phyloP scores from a whole-genome alignment of 2,329 filamentous ascomycete genomes.

The Byssochlamys sp. region DNA sequence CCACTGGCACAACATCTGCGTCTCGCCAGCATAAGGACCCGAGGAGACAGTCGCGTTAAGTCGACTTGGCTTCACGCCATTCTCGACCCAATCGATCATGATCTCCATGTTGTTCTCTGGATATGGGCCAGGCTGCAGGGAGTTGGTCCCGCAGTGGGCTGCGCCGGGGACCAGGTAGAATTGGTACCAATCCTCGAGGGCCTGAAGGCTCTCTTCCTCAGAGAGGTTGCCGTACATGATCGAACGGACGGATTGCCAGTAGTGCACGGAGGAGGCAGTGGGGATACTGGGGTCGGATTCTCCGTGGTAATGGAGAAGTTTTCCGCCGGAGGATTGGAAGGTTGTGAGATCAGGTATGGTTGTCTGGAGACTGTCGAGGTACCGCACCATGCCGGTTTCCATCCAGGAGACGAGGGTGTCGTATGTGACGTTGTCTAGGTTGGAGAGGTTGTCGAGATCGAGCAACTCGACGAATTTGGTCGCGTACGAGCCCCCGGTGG shows the following conservation, averaged over 20 bases:
- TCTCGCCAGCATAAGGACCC: conserved; percentile 22
- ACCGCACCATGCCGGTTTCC: conserved; percentile 39
- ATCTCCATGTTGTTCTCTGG: conserved; percentile 39
- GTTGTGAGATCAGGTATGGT: conserved; percentile 44
- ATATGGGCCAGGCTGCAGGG: conserved; percentile 37
- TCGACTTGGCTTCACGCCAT: conserved; percentile 35
- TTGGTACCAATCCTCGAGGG: conserved; percentile 46
- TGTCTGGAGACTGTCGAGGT: conserved; percentile 45
- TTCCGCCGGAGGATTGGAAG: conserved; percentile 44
- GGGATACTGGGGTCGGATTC: conserved; percentile 48
- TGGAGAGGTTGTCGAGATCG: conserved; percentile 36
- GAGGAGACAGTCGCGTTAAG: conserved; percentile 34
- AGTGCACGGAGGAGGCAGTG: conserved; percentile 45
- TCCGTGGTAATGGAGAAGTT: conserved; percentile 51
- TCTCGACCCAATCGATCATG: conserved; percentile 47
- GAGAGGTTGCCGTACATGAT: conserved; percentile 40
- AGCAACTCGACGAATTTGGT: conserved; percentile 12
- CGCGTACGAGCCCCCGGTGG: conserved; percentile 26
- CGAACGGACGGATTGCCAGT: conserved; percentile 44
- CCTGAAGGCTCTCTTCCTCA: conserved; percentile 30
- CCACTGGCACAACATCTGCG: conserved; percentile 27
- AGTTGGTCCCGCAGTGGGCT: conserved; percentile 42
- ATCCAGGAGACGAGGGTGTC: conserved; percentile 50
- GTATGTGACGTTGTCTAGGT: conserved; percentile 43
- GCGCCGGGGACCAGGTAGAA: conserved; percentile 48